Conservation (phyloP, 2,329 filamentous ascomycete genomes). For the Davidsoniella neocaledoniae region DNA sequence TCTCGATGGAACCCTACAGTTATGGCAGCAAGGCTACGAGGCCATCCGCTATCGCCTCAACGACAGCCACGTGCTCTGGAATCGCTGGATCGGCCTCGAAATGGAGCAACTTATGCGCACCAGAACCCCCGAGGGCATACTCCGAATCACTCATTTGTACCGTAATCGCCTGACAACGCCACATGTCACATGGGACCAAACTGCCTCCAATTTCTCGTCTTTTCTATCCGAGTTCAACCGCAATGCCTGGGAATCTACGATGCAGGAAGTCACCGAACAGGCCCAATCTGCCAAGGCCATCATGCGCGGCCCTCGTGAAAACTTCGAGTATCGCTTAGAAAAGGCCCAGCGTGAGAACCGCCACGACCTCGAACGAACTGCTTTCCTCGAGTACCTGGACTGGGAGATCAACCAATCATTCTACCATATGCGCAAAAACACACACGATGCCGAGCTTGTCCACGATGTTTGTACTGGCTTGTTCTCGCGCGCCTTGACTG, state of each 20-base stretch:
- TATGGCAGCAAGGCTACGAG: slow-evolving; percentile 57
- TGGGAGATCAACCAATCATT: slow-evolving; percentile 59
- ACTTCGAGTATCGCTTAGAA: slow-evolving; percentile 49
- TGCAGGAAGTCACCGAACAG: slow-evolving; percentile 48
- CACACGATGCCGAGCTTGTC: slow-evolving; percentile 26
- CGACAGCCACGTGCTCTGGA: slow-evolving; percentile 66
- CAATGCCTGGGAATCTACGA: slow-evolving; percentile 53
- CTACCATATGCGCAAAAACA: slow-evolving; percentile 25
- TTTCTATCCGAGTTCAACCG: slow-evolving; percentile 59
- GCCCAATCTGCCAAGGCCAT: slow-evolving; percentile 47
- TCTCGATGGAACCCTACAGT: slow-evolving; percentile 45
- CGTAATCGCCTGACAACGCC: slow-evolving; percentile 54
- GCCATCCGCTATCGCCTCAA: slow-evolving; percentile 57
- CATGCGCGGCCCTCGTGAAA: slow-evolving; percentile 43
- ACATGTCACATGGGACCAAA: slow-evolving; percentile 58
- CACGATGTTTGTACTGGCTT: slow-evolving; percentile 44
- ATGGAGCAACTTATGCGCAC: slow-evolving; percentile 47
- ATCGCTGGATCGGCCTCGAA: slow-evolving; percentile 58
- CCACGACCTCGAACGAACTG: slow-evolving; percentile 32
- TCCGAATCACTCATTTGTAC: slow-evolving; percentile 52
- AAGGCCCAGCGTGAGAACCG: slow-evolving; percentile 41
- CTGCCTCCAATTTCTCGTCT: slow-evolving; percentile 55
- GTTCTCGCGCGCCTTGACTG: slow-evolving; percentile 59
- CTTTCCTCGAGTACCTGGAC: slow-evolving; percentile 55
- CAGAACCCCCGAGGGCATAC: slow-evolving; percentile 37